Conservation (phyloP, 116 monocot genomes). For the Dioscorea cayenensis region DNA sequence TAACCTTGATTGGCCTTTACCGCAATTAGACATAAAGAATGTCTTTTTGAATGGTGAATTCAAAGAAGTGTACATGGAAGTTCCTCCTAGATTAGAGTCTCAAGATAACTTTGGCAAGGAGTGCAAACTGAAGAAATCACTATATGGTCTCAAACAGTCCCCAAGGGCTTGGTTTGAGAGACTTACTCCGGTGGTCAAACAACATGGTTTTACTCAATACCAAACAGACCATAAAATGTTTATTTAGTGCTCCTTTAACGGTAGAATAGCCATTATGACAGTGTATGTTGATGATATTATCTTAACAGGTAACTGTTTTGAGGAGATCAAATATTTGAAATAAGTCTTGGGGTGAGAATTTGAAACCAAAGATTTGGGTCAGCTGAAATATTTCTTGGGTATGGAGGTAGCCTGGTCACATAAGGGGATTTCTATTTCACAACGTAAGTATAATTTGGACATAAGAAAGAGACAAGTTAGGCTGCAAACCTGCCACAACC, state of each 20-base stretch:
- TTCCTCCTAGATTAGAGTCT: conserved; percentile 2
- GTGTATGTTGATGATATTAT: not conserved
- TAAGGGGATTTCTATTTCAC: not conserved
- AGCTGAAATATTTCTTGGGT: not conserved
- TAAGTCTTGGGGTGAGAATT: not conserved
- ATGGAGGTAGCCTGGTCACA: not conserved
- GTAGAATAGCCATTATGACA: not conserved
- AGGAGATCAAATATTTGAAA: not conserved
- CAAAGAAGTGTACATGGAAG: conserved; percentile 4
- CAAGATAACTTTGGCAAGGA: not conserved
- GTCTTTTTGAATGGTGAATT: conserved; percentile 1
- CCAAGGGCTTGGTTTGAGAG: not conserved
- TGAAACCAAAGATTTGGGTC: not conserved
- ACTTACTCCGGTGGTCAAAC: not conserved
- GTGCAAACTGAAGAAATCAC: not conserved
- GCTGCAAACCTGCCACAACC: not conserved
- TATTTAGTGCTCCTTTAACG: not conserved
- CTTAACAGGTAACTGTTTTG: not conserved
- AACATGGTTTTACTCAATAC: not conserved
- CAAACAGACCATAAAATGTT: not conserved
- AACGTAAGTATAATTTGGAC: not conserved
- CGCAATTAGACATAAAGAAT: conserved; percentile 4
- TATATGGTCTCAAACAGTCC: not conserved
- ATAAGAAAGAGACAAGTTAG: not conserved
- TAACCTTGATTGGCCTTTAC: not conserved